These are phyloP conservation scores for Lyophyllum atratum DNA, from an alignment of 768 basidiomycete species.

Conservation along the genomic window DNA sequence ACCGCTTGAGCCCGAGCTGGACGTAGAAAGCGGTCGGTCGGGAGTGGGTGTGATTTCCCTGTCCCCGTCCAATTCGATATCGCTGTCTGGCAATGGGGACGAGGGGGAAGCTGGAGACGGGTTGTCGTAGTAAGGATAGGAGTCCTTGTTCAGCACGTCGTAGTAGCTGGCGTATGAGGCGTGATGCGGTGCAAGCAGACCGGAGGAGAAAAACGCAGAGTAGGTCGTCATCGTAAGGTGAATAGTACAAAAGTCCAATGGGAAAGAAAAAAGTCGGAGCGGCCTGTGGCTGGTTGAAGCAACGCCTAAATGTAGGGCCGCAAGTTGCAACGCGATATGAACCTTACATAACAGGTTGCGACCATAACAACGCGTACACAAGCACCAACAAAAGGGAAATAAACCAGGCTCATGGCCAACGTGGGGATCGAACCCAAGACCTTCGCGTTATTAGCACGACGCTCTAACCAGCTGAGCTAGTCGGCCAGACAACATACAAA, in stretches of 20 bases:
- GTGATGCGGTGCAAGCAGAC: slow-evolving; percentile 56
- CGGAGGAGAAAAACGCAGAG: slow-evolving; percentile 72
- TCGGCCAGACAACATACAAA: slow-evolving; percentile 48
- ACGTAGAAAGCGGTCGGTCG: slow-evolving; percentile 7
- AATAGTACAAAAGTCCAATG: slow-evolving; percentile 5
- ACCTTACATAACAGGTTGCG: slow-evolving; percentile 11
- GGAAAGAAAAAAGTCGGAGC: neutral
- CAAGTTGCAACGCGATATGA: neutral
- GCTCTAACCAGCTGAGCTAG: slow-evolving; percentile 96
- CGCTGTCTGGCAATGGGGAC: slow-evolving; percentile 32
- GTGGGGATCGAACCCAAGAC: slow-evolving; percentile 83
- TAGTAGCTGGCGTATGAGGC: slow-evolving; percentile 1
- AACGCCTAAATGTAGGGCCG: neutral
- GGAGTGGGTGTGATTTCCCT: slow-evolving; percentile 24
- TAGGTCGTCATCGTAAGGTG: slow-evolving; percentile 42
- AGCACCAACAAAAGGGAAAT: neutral
- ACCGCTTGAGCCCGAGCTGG: neutral
- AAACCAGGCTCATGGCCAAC: slow-evolving; percentile 52
- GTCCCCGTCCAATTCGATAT: slow-evolving; percentile 32
- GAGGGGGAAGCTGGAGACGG: slow-evolving; percentile 23
- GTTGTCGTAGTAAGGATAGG: slow-evolving; percentile 11
- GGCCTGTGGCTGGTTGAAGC: neutral
- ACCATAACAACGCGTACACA: slow-evolving; percentile 3
- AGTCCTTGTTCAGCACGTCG: neutral
- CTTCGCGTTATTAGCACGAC: slow-evolving; percentile 88